Evolutionary conservation across 2,329 filamentous ascomycete species (phyloP), one percentile per base, ranked within the genome.

Genomic region (Sphaerostilbella broomeana): DNA sequence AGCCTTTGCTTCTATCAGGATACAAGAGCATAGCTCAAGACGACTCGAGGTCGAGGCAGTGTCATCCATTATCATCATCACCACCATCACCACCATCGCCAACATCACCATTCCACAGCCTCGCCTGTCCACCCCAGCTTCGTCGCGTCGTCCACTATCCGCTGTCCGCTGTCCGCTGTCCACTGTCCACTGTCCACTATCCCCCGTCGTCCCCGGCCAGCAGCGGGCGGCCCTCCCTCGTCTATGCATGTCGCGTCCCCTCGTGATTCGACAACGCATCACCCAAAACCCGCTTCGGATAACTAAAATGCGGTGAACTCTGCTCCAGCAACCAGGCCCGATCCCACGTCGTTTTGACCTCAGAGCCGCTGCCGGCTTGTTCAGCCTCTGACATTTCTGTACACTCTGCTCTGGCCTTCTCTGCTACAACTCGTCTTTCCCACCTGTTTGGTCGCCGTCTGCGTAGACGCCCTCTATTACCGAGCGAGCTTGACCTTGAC

Each of bases 251-350:
- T 32, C 39, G 22, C 28, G 26, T 28, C 36, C 27, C 22, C 33
- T 33, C 31, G 30, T 46, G 42, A 46, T 44, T 46, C 27, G 44
- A 39, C 38, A 27, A 20, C 22, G 20, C 31, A 15, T 35, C 24
- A n/a, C n/a, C 11, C 31, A 20, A 22, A 43, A 27, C 41, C 41
- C 41, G 36, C 36, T 32, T 35, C 16, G 22, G 10, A 25, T 12
- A 29, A 28, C 26, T 25, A 40, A 44, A 45, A 35, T 47, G 44
- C 42, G 42, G 44, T 47, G 42, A 42, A 47, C 22, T 24, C 17
- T 40, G 34, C 40, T 25, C 22, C 22, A 18, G 18, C 20, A 19
- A 17, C 28, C 17, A 21, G 37, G 28, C 11, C 16, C 15, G 28
- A 30, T 12, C 28, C 28, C 28, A 30, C 28, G 28, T 17, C 12